Conservation (phyloP, 495 filamentous ascomycete genomes). For the Penicillium turbatum region DNA sequence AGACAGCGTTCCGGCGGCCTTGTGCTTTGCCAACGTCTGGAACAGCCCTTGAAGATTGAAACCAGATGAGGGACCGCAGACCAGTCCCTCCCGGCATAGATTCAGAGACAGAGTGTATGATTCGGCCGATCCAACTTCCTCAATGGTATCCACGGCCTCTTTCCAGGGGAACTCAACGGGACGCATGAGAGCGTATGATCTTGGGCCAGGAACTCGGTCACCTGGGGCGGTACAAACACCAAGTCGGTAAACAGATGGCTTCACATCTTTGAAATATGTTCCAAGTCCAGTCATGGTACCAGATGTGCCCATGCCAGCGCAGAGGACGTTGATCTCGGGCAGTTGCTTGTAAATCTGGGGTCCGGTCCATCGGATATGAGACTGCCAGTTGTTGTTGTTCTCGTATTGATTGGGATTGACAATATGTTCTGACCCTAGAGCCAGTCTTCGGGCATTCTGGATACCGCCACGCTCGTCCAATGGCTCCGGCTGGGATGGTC, state of each 20-base stretch:
- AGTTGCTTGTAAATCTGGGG: conserved; percentile 55
- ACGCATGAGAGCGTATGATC: conserved; percentile 48
- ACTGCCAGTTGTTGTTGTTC: conserved; percentile 55
- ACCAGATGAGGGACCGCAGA: conserved; percentile 58
- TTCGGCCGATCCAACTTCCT: conserved; percentile 50
- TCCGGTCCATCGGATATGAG: conserved; percentile 58
- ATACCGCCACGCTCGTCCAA: conserved; percentile 52
- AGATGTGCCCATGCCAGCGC: conserved; percentile 54
- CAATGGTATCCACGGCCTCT: conserved; percentile 47
- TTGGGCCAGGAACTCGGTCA: conserved; percentile 54
- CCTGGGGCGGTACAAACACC: conserved; percentile 54
- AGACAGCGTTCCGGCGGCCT: conserved; percentile 38
- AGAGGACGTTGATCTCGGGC: conserved; percentile 55
- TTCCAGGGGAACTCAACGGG: conserved; percentile 57
- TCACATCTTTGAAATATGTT: conserved; percentile 49
- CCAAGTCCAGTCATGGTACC: conserved; percentile 54
- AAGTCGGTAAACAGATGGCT: conserved; percentile 47
- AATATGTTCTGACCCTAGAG: conserved; percentile 34
- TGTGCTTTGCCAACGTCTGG: conserved; percentile 47
- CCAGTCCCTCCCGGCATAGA: conserved; percentile 53
- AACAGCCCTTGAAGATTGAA: conserved; percentile 53
- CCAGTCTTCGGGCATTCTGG: conserved; percentile 38
- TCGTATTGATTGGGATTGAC: conserved; percentile 58
- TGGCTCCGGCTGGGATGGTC: conserved; percentile 55
- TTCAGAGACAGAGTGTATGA: conserved; percentile 52